Percentiles rank a stretch among this genome's conserved stretches.
phyloP scores from a whole-genome alignment of 2,329 filamentous ascomycete species.

The Fusarium xyrophilum region DNA sequence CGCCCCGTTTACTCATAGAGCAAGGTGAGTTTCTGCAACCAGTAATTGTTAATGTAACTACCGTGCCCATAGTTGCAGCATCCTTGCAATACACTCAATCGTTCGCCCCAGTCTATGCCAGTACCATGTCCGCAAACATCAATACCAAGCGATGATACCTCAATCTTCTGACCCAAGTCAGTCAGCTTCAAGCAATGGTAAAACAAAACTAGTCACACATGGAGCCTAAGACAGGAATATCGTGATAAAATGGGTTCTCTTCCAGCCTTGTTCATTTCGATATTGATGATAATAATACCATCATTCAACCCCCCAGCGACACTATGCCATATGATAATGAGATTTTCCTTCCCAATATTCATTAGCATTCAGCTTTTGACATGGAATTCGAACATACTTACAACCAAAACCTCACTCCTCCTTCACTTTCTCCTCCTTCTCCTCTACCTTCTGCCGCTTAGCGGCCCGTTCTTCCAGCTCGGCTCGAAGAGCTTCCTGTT shows the following conservation, averaged over 20 bases:
- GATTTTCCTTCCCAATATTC: neutral
- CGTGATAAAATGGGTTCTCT: neutral
- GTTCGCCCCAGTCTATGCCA: too few species aligned
- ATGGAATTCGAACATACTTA: neutral
- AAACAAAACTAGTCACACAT: too few species aligned
- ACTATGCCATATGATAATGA: neutral
- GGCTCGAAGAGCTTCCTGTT: rapidly evolving
- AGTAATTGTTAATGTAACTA: too few species aligned
- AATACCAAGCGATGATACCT: too few species aligned
- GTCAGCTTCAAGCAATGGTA: too few species aligned
- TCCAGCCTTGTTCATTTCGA: neutral
- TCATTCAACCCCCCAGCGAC: neutral
- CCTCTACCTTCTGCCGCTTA: neutral
- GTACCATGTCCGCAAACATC: too few species aligned
- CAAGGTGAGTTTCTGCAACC: too few species aligned
- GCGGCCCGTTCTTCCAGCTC: neutral
- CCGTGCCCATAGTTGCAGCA: too few species aligned
- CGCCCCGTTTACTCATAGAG: too few species aligned
- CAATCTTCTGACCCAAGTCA: too few species aligned
- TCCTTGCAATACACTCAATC: too few species aligned
- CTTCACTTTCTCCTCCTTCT: neutral
- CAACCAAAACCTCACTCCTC: neutral
- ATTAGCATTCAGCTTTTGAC: neutral
- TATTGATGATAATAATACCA: neutral
- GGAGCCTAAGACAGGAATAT: too few species aligned